Base-by-base conservation (phyloP, 805 yeast species). In the Cyberlindnera petersonii region DNA sequence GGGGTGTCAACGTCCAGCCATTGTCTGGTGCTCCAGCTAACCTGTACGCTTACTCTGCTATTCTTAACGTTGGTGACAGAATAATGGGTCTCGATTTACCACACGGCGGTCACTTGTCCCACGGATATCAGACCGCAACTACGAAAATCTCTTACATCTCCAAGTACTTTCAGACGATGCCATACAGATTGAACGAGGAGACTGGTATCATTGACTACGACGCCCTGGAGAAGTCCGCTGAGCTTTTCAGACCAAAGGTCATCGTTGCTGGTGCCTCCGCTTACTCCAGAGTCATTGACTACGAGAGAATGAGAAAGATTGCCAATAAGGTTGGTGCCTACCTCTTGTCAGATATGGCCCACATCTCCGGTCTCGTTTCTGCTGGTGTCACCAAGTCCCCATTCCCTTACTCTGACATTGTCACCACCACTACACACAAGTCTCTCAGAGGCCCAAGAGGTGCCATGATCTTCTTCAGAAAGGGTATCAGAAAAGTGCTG, bases 371-470 rank as follows among this genome's bases (percentile, higher is more conserved):
- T 60, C 75, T 93, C 54, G 79, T 93, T 50, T 87, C 96, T 49
- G 96, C 98, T 47, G 93, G 88, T 53, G 98, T 91, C 41, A 89
- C 87, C 46, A 94, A 89, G 55, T 82, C 95, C 42, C 98, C 98
- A 50, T 93, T 93, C 72, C 94, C 88, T 68, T 87, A 84, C 66
- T 91, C 98, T 44, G 98, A 93, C 61, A 82, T 93, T 53, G 98
- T 93, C 61, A 93, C 98, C 52, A 93, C 98, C 56, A 91, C 98
- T 43, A 91, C 98, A 44, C 98, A 93, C 77, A 93, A 93, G 73
- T 89, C 98, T 27, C 77, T 93, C 60, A 86, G 98, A 74, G 98
- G 98, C 46, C 98, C 98, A 64, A 86, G 98, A 74, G 98, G 98
- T 67, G 97, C 98, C 42, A 91, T 93, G 96, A 93, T 93, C 65